Conservation (phyloP, 2,329 filamentous ascomycete species). For the Epichloe baconii region DNA sequence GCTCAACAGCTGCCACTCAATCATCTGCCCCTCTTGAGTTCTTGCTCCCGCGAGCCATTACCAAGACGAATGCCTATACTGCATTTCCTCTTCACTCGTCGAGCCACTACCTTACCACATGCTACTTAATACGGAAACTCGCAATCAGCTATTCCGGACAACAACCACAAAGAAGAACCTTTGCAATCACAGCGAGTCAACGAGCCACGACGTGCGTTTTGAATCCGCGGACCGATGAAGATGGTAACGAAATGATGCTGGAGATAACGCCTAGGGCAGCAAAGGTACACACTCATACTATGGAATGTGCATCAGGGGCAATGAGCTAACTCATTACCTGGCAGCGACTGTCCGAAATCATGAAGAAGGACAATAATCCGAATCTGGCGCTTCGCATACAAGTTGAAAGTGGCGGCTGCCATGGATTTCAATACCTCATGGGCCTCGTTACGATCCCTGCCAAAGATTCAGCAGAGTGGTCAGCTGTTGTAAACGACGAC, state of each 20-base stretch:
- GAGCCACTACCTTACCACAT: neutral
- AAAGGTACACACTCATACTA: conserved; percentile 39
- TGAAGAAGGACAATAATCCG: conserved; percentile 58
- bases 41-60: conserved; percentile 22
- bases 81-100: neutral
- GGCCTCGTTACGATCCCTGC: conserved; percentile 54
- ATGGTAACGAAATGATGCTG: conserved; percentile 72
- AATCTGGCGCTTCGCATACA: conserved; percentile 78
- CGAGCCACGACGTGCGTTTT: conserved; percentile 36
- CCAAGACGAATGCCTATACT: neutral
- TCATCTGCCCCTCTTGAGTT: conserved; percentile 23
- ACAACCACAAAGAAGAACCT: conserved; percentile 13
- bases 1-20: conserved; percentile 13
- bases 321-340: neutral
- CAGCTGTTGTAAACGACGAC: conserved; percentile 46
- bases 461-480: conserved; percentile 19
- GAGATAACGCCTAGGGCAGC: conserved; percentile 76
- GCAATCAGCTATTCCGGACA: neutral
- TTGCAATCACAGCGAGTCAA: conserved; percentile 24
- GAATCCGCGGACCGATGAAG: conserved; percentile 70
- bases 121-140: neutral
- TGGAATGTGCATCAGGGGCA: neutral
- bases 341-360: conserved; percentile 65
- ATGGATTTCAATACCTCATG: conserved; percentile 97
- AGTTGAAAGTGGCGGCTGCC: conserved; percentile 88